These are phyloP conservation scores for Chlorella sp. DNA, from an alignment of 139 green algal genomes.

Conservation along the genomic window DNA sequence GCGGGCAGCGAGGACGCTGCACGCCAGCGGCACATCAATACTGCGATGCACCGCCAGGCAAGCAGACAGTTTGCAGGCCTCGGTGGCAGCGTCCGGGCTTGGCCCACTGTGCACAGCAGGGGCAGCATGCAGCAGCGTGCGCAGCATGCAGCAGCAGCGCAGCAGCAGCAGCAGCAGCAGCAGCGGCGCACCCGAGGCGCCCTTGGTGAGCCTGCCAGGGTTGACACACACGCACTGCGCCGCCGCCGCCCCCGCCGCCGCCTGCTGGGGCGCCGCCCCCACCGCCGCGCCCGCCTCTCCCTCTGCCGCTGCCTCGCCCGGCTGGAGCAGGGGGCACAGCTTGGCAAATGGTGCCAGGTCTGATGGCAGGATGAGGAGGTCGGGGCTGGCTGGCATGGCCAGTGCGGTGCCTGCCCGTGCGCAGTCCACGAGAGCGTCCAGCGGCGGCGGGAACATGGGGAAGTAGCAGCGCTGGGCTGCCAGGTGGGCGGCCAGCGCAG, in stretches of 20 bases:
- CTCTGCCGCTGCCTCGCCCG: neutral
- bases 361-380: slow-evolving; percentile 94
- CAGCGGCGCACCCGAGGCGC: slow-evolving; percentile 31
- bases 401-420: slow-evolving; percentile 56
- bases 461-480: slow-evolving; percentile 86
- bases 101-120: neutral
- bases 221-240: slow-evolving; percentile 72
- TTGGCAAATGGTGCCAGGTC: slow-evolving; percentile 94
- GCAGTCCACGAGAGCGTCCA: slow-evolving; percentile 80
- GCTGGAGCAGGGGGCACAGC: slow-evolving; percentile 46
- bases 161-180: neutral
- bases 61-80: neutral
- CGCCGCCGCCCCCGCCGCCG: neutral
- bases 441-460: slow-evolving; percentile 85
- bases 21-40: neutral
- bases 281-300: neutral
- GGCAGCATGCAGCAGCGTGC: neutral
- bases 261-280: too few species aligned
- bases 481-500: slow-evolving; percentile 78
- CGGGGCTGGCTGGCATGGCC: slow-evolving; percentile 66
- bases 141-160: neutral
- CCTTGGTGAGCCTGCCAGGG: slow-evolving; percentile 81
- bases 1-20: neutral
- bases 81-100: neutral
- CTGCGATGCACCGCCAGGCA: neutral